These are phyloP conservation scores for Azolla pinnata DNA, from an alignment of 75 land plant species.

Conservation along the genomic window DNA sequence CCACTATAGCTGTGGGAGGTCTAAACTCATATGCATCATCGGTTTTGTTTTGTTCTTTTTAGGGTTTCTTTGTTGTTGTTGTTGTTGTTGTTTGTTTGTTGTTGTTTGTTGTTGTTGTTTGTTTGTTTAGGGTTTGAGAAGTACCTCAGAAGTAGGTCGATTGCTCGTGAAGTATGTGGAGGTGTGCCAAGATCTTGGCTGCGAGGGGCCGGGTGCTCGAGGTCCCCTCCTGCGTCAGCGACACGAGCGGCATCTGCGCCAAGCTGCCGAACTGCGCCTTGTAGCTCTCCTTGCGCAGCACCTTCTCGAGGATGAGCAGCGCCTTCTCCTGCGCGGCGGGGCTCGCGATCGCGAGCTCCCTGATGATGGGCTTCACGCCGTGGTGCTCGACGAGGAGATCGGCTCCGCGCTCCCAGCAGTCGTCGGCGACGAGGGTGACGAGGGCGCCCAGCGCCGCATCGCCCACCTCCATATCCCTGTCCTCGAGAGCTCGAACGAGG, in stretches of 20 bases:
- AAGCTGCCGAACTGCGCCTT: conserved; percentile 36
- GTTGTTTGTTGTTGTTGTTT: too few relatives aligned
- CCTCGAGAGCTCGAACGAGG: conserved; percentile 34
- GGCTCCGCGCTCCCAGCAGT: conserved; percentile 43
- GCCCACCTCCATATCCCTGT: conserved; percentile 43
- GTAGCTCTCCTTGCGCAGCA: conserved; percentile 36
- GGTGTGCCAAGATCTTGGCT: conserved; percentile 50
- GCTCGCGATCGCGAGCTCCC: conserved; percentile 31
- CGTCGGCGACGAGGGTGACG: conserved; percentile 34
- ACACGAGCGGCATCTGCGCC: conserved; percentile 45
- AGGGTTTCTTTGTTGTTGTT: too few relatives aligned
- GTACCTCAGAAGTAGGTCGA: conserved; percentile 49
- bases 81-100: too few relatives aligned
- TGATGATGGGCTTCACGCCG: conserved; percentile 39
- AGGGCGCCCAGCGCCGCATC: conserved; percentile 49
- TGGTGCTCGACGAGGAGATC: conserved; percentile 30
- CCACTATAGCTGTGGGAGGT: too few relatives aligned
- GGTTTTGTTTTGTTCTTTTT: too few relatives aligned
- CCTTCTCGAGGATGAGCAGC: conserved; percentile 48
- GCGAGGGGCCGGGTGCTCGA: conserved; percentile 29
- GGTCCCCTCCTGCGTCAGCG: conserved; percentile 45
- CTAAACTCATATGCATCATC: too few relatives aligned
- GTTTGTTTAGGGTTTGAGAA: too few relatives aligned
- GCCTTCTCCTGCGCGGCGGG: conserved; percentile 46
- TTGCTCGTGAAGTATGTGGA: conserved; percentile 50